Evolutionary conservation across 2,329 filamentous ascomycete species (phyloP), one percentile per base, ranked within the genome.

Genomic region (Cordyceps sp.): DNA sequence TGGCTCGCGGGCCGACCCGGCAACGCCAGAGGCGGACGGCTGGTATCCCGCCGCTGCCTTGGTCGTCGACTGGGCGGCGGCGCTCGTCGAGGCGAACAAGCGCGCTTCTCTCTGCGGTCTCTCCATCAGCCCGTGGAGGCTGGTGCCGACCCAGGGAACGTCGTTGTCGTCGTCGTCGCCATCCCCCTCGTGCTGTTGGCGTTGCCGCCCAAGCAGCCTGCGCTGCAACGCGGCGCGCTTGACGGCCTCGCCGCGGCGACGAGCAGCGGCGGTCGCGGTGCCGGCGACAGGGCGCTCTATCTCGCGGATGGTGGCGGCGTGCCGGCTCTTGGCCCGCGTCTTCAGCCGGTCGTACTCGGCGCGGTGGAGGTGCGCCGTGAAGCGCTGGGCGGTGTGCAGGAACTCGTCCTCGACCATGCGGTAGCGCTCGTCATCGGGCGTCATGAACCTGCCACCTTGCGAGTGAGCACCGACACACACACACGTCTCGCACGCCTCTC

Each of bases 331-430:
- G 4, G 72, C 69, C 23, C 60, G 55, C 22, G 58, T 55, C 49
- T 78, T 78, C 28, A 82, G 64, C 4, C 75, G 67, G 36, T 73
- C 62, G 48, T 88, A 88, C 50, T 85, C 80, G 13, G 73, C 78
- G n/a, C 73, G 69, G 47, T 86, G 80, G 2, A 88, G 64, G 49
- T 85, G 79, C 5, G 67, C 65, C 0, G 81, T 88, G 52, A 82
- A 88, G 3, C 61, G 57, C 32, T 72, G 68, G 0, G 81, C 81
- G 0, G 73, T 69, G 13, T 66, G 57, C 15, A 78, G 55, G 39
- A 90, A 72, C 42, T 88, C 81, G 43, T 90, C 82, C 50, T 88
- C 82, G 0, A 90, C 82, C 78, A 88, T 86, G 44, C 80, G 75
- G 52, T 72, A 88, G 33, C 56, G 57, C 46, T 86, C 79, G 48